These are phyloP conservation scores for Trametes maxima DNA, from an alignment of 768 basidiomycete genomes.

Conservation along the genomic window DNA sequence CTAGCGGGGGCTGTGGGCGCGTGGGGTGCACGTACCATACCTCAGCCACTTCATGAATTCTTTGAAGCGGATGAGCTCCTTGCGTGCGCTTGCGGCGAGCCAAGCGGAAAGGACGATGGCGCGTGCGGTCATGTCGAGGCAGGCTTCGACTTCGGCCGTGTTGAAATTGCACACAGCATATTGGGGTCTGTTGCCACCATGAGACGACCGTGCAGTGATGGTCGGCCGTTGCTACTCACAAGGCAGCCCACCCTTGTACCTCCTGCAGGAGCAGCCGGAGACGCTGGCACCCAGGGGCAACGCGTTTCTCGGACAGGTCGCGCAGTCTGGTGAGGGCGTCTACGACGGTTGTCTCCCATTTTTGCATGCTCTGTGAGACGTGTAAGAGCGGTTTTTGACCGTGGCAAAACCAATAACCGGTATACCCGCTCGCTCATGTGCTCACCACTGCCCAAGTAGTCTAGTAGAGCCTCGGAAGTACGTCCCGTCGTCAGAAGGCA, in stretches of 20 bases:
- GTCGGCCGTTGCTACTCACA: slow-evolving; percentile 49
- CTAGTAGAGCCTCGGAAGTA: slow-evolving; percentile 67
- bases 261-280: slow-evolving; percentile 77
- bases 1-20: not conserved
- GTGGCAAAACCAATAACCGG: slow-evolving; percentile 12
- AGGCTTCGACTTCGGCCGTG: slow-evolving; percentile 50
- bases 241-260: slow-evolving; percentile 72
- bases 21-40: slow-evolving; percentile 54
- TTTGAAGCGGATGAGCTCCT: slow-evolving; percentile 70
- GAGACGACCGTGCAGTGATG: slow-evolving; percentile 8
- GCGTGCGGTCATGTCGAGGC: slow-evolving; percentile 53
- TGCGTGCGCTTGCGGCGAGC: slow-evolving; percentile 67
- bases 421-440: slow-evolving; percentile 81
- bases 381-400: not conserved
- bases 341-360: slow-evolving; percentile 77
- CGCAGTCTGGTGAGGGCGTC: slow-evolving; percentile 74
- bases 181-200: slow-evolving; percentile 48
- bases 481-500: slow-evolving; percentile 70
- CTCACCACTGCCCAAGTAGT: slow-evolving; percentile 77
- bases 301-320: slow-evolving; percentile 68
- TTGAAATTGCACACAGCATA: slow-evolving; percentile 59
- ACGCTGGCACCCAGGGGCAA: slow-evolving; percentile 76
- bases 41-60: slow-evolving; percentile 81
- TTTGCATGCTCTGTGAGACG: slow-evolving; percentile 65
- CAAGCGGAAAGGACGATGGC: slow-evolving; percentile 68